Base-by-base conservation (phyloP, 257 asterid genomes). In the Penstemon barbatus region DNA sequence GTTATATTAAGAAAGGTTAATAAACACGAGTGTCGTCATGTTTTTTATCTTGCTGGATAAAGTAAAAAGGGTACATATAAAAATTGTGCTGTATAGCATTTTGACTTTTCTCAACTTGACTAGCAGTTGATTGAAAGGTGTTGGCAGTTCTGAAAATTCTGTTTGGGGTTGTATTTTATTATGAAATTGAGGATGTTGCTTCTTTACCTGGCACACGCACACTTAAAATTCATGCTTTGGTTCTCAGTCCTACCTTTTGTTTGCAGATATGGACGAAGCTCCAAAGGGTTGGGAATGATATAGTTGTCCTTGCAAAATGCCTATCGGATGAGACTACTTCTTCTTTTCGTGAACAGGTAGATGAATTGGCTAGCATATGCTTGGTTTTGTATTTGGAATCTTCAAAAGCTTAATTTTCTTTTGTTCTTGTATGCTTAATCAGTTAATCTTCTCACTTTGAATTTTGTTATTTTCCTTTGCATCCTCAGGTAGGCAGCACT, bases 211-310 rank as follows among this genome's bases (percentile, higher is more conserved):
- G 2, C 33, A 25, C 33, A 25, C 33, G 2, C 2, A 25, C 33
- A 25, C 33, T 25, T 25, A 25, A 1, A 25, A 25, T 25, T 25
- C 33, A 25, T 25, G 33, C 2, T 25, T 25, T 25, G 33, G 33
- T 25, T 25, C 66, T 66, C 49, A 64, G 42, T 46, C 41, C 66
- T 72, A 19, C 55, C 53, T 70, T 57, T 66, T 63, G 61, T 71
- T 77, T 83, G 75, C 74, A 89, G 96, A 59, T 89, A 63, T 89
- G 91, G 96, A 70, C 77, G 65, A 89, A 79, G 71, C 86, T 89
- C 71, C 85, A 85, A 61, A 84, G 75, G 62, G 65, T 84, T 78
- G 96, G 96, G 61, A 54, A 82, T 52, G 89, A 84, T 66, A 80
- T 86, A 51, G 72, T 75, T 74, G 71, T 85, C 68, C 82, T 89